Evolutionary conservation across 2,329 filamentous ascomycete species (phyloP).

Genomic region (Fusarium transvaalense): DNA sequence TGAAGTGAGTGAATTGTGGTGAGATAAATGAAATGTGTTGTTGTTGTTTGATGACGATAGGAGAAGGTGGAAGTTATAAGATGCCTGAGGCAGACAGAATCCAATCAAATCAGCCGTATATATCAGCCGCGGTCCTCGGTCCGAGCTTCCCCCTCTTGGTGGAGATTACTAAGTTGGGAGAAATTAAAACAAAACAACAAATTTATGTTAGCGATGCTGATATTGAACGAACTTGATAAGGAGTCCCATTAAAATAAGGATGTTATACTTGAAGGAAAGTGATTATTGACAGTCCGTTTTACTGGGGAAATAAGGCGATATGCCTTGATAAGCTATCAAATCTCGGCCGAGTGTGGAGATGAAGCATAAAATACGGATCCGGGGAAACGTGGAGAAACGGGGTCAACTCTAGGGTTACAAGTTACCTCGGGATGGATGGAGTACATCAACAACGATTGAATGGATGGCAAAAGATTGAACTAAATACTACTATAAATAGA

Average conservation of each 20-base stretch:
- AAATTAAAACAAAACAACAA: not conserved
- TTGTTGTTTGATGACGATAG: slow-evolving; percentile 11
- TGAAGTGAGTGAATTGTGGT: not conserved
- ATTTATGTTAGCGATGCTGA: not conserved
- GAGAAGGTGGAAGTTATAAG: not conserved
- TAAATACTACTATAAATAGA: no score
- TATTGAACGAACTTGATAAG: no score
- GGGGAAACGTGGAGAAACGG: slow-evolving; percentile 1
- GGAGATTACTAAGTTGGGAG: not conserved
- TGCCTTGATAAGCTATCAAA: no score
- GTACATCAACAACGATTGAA: no score
- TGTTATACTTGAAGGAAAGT: not conserved
- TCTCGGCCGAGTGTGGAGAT: slow-evolving; percentile 3
- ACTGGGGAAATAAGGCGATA: not conserved
- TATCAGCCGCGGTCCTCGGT: slow-evolving; percentile 25
- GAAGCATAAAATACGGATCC: not conserved
- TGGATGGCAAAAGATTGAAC: no score
- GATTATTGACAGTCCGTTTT: no score
- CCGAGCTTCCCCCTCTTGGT: slow-evolving; percentile 4
- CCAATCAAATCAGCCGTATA: slow-evolving; percentile 12
- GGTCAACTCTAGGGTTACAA: not conserved
- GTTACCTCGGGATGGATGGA: not conserved
- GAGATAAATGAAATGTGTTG: slow-evolving; percentile 15
- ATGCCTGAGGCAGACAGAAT: slow-evolving; percentile 14
- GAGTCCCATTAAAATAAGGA: no score